A percentile compares a stretch with the other conserved stretches of the same genome.
These are phyloP conservation scores for Chlorella sp. DNA, from an alignment of 139 green algal genomes.

Conservation along the genomic window DNA sequence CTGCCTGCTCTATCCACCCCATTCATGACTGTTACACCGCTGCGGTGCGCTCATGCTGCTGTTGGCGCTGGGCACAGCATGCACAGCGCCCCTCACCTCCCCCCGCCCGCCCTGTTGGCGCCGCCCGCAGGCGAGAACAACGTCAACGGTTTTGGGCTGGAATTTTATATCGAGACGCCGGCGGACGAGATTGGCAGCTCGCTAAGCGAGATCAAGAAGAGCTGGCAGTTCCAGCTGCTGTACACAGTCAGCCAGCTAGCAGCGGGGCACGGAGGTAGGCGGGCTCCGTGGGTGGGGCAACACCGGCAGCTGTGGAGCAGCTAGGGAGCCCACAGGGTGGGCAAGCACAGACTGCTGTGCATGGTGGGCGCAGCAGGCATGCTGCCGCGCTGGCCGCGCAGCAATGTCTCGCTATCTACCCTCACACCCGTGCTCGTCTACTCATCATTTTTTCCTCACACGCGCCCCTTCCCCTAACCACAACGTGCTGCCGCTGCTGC, in stretches of 20 bases:
- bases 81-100: neutral
- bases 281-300: neutral
- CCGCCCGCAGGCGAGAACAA: conserved; percentile 57
- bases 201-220: conserved; percentile 54
- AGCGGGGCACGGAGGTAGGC: conserved; percentile 51
- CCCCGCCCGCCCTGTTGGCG: neutral
- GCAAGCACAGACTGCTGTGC: neutral
- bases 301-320: neutral
- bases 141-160: conserved; percentile 69
- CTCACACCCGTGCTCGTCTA: no score
- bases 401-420: neutral
- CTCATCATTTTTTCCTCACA: no score
- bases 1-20: no score
- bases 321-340: neutral
- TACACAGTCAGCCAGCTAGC: conserved; percentile 70
- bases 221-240: conserved; percentile 72
- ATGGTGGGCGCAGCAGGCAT: neutral
- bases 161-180: conserved; percentile 73
- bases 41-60: no score
- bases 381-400: neutral
- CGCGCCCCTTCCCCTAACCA: neutral
- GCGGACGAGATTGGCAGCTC: conserved; percentile 51
- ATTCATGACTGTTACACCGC: no score
- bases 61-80: no score
- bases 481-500: no score